Conservation (phyloP, 495 filamentous ascomycete genomes). For the Neurospora cerealis region DNA sequence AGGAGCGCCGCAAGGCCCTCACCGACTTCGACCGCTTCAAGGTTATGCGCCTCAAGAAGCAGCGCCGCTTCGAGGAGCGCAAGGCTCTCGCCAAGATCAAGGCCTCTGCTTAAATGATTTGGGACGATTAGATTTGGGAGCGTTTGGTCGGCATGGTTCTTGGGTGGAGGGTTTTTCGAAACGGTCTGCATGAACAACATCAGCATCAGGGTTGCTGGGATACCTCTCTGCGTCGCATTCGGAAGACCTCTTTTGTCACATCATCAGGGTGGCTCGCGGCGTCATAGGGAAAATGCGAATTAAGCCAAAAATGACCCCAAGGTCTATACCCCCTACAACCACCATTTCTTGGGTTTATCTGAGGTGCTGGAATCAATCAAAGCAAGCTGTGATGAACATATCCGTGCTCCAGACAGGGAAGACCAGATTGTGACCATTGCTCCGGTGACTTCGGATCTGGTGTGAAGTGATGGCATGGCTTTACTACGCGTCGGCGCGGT, state of each 20-base stretch:
- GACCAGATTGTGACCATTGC: background rate
- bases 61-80: constrained; percentile 91
- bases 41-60: constrained; percentile 95
- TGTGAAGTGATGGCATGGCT: background rate
- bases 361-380: background rate
- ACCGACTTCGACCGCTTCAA: constrained; percentile 99
- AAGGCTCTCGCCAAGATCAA: constrained; percentile 79
- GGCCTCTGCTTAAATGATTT: constrained; percentile 33
- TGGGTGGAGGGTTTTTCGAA: constrained; percentile 28
- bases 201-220: constrained; percentile 37
- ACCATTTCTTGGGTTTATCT: background rate
- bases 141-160: constrained; percentile 31
- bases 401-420: background rate
- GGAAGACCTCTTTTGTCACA: constrained; percentile 43
- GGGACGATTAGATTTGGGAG: constrained; percentile 15
- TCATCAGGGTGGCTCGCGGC: constrained; percentile 28
- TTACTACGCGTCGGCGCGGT: background rate
- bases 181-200: constrained; percentile 37
- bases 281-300: constrained; percentile 38
- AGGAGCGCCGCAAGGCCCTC: constrained; percentile 76
- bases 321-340: constrained; percentile 6
- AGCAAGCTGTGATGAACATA: background rate
- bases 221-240: constrained; percentile 39
- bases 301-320: constrained; percentile 22
- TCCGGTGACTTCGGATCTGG: background rate